Evolutionary conservation across 78 protist genomes (phyloP).

Genomic region (Polysphondylium violaceum): DNA sequence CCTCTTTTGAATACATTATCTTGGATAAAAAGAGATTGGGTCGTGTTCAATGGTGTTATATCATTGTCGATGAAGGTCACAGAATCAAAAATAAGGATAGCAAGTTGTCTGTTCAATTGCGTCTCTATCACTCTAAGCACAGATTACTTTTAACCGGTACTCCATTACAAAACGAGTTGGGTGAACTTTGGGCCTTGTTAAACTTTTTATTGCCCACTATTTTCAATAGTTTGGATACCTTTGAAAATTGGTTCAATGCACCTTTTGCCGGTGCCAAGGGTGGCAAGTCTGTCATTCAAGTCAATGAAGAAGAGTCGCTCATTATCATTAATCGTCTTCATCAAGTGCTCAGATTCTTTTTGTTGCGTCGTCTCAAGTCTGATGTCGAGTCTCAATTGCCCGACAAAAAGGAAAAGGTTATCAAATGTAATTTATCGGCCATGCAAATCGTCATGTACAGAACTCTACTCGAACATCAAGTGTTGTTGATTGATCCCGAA

Average conservation of each 20-base stretch:
- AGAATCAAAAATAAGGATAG: slow-evolving; percentile 79
- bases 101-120: slow-evolving; percentile 55
- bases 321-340: slow-evolving; percentile 91
- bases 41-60: slow-evolving; percentile 69
- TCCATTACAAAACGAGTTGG: slow-evolving; percentile 97
- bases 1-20: slow-evolving; percentile 86
- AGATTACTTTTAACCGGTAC: slow-evolving; percentile 97
- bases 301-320: slow-evolving; percentile 86
- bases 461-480: slow-evolving; percentile 36
- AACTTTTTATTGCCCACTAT: slow-evolving; percentile 93
- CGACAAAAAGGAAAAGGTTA: slow-evolving; percentile 91
- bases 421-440: slow-evolving; percentile 83
- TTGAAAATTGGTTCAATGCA: slow-evolving; percentile 93
- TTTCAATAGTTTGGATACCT: slow-evolving; percentile 85
- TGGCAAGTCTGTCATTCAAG: slow-evolving; percentile 35
- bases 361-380: slow-evolving; percentile 92
- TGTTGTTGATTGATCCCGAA: slow-evolving; percentile 47
- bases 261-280: slow-evolving; percentile 84
- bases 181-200: slow-evolving; percentile 96
- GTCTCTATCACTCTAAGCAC: slow-evolving; percentile 80
- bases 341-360: slow-evolving; percentile 81
- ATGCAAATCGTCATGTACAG: slow-evolving; percentile 87
- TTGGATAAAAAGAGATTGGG: slow-evolving; percentile 51
- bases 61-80: slow-evolving; percentile 97
- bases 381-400: slow-evolving; percentile 95